A percentile compares a stretch with the other conserved stretches of the same genome.
These are phyloP conservation scores for Candida sithepensis DNA, from an alignment of 805 yeast species.

Conservation along the genomic window DNA sequence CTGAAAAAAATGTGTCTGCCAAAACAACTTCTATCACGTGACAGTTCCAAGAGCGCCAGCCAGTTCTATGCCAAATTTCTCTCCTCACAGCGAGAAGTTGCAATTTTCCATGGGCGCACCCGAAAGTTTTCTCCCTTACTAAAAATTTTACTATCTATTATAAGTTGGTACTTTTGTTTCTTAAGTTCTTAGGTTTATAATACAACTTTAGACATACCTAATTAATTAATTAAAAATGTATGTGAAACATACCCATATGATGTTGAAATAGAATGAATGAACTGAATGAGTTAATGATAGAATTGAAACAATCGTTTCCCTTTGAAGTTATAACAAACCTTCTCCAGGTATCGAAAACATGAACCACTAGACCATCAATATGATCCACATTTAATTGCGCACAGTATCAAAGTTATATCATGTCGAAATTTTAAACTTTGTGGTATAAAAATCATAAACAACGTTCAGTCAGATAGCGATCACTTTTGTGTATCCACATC, in stretches of 20 bases:
- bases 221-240: constrained; percentile 20
- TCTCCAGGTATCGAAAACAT: too few relatives aligned
- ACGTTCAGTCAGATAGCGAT: too few relatives aligned
- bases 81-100: neutral
- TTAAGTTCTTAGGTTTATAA: neutral
- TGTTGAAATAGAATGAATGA: neutral
- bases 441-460: too few relatives aligned
- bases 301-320: neutral
- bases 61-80: neutral
- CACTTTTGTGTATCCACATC: too few relatives aligned
- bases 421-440: too few relatives aligned
- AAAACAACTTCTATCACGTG: neutral
- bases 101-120: neutral
- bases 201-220: constrained; percentile 6
- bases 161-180: neutral
- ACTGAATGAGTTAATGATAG: neutral
- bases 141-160: constrained; percentile 2
- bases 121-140: neutral
- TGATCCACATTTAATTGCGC: too few relatives aligned
- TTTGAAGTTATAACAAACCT: too few relatives aligned
- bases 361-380: too few relatives aligned
- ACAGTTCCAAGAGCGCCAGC: neutral
- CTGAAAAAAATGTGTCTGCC: neutral
- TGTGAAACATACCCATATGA: constrained; percentile 9
- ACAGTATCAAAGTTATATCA: too few relatives aligned